Conservation (phyloP, 257 asterid species). For the Nicotiana sylvestris region DNA sequence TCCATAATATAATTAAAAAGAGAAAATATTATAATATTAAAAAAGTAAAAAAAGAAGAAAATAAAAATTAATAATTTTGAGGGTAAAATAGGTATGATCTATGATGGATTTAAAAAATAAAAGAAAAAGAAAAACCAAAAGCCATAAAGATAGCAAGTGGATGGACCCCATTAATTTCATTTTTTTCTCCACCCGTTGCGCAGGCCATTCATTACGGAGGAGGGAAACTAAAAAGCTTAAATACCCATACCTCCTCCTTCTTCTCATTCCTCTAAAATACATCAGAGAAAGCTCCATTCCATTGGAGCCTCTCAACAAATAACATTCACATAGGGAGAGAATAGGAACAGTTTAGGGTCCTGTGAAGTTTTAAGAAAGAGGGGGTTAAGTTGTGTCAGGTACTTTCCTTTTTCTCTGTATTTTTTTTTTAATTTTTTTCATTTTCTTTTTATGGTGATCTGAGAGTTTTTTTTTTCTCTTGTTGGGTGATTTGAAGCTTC, state of each 20-base stretch:
- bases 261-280: not conserved
- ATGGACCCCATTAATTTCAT: not conserved
- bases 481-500: no score
- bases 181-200: not conserved
- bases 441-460: not conserved
- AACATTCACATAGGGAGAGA: not conserved
- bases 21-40: no score
- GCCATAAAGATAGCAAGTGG: not conserved
- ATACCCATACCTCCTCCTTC: not conserved
- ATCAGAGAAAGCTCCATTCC: not conserved
- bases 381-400: not conserved
- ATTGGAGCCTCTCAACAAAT: not conserved
- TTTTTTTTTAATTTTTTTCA: not conserved
- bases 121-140: no score
- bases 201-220: not conserved
- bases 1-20: no score
- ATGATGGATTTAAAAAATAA: no score
- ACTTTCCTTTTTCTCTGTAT: not conserved
- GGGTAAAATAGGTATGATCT: no score
- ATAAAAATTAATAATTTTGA: no score
- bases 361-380: no score
- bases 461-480: no score
- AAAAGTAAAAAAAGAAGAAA: no score
- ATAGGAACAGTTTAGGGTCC: no score
- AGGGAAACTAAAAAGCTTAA: not conserved